Conservation (phyloP, 805 yeast species). For the Suhomyces emberorum region DNA sequence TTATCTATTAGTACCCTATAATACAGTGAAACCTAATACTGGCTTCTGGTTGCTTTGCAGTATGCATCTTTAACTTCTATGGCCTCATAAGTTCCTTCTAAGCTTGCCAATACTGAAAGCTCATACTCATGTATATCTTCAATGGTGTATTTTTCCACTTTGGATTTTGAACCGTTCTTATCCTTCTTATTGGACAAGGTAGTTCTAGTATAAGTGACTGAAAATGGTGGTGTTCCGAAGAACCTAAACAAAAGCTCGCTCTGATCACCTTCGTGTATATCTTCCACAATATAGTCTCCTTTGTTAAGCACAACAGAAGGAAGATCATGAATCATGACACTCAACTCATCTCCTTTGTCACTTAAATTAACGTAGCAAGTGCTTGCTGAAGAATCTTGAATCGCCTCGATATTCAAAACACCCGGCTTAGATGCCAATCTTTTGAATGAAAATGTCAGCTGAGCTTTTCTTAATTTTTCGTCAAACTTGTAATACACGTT, state of each 20-base stretch:
- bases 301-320: conserved; percentile 80
- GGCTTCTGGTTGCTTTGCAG: conserved; percentile 43
- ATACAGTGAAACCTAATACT: conserved; percentile 1
- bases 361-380: conserved; percentile 67
- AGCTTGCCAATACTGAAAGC: conserved; percentile 68
- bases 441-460: conserved; percentile 45
- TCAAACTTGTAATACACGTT: conserved; percentile 72
- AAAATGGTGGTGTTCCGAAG: conserved; percentile 88
- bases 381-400: conserved; percentile 70
- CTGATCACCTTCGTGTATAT: conserved; percentile 92
- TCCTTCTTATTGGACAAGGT: conserved; percentile 38
- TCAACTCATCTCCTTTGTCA: conserved; percentile 25
- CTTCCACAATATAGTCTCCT: conserved; percentile 72
- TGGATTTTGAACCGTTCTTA: conserved; percentile 21
- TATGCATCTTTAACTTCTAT: conserved; percentile 81
- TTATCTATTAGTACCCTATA: background rate
- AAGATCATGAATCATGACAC: conserved; percentile 41
- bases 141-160: conserved; percentile 54
- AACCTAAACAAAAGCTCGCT: conserved; percentile 82
- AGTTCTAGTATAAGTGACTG: conserved; percentile 78
- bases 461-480: conserved; percentile 54
- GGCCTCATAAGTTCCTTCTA: conserved; percentile 95
- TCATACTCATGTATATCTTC: conserved; percentile 70
- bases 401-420: conserved; percentile 56
- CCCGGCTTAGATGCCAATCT: conserved; percentile 85